Evolutionary conservation across 2,329 filamentous ascomycete species (phyloP).

Genomic region (Neonectria punicea): DNA sequence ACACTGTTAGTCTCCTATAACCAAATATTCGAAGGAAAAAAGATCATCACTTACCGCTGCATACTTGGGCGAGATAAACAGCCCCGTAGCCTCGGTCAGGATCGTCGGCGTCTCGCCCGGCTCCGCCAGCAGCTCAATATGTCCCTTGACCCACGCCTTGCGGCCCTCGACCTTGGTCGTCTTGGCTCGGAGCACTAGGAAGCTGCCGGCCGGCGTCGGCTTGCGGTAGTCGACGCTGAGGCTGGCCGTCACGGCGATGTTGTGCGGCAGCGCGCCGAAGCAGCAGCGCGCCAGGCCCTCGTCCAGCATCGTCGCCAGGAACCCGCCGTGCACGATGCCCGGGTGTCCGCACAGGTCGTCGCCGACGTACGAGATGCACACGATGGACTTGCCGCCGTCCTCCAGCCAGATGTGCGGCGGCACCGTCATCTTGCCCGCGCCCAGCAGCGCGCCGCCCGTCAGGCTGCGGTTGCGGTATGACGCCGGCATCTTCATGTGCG

Average conservation of each 20-base stretch:
- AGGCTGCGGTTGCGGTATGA: conserved; percentile 78
- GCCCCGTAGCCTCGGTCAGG: conserved; percentile 82
- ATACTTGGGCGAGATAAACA: conserved; percentile 90
- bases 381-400: conserved; percentile 72
- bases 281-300: conserved; percentile 90
- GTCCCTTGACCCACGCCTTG: conserved; percentile 93
- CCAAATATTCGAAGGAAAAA: not conserved
- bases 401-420: conserved; percentile 84
- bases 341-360: conserved; percentile 87
- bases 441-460: conserved; percentile 82
- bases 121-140: conserved; percentile 80
- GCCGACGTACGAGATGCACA: conserved; percentile 82
- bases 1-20: not conserved
- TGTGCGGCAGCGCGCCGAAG: conserved; percentile 87
- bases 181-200: conserved; percentile 80
- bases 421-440: conserved; percentile 79
- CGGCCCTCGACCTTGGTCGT: conserved; percentile 89
- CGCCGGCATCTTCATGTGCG: conserved; percentile 86
- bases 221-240: conserved; percentile 85
- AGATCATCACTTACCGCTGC: conserved; percentile 70
- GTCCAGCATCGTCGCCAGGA: conserved; percentile 92
- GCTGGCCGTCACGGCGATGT: conserved; percentile 86
- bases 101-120: conserved; percentile 70
- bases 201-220: conserved; percentile 79
- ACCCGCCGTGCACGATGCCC: conserved; percentile 88